Conservation (phyloP, 768 basidiomycete species). For the Dioszegia hungarica region DNA sequence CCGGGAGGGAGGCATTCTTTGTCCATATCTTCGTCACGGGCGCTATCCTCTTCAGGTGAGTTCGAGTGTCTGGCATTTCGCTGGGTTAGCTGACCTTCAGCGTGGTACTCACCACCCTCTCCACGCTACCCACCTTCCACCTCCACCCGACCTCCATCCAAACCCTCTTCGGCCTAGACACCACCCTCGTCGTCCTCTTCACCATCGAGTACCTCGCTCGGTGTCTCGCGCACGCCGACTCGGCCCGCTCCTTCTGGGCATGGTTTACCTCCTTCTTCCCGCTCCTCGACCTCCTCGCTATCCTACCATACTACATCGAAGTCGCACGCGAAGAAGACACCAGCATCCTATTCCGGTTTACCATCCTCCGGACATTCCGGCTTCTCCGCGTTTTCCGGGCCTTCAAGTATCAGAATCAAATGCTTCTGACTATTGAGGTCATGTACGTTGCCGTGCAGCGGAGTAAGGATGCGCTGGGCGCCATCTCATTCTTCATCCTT, state of each 20-base stretch:
- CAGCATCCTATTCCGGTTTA: constrained; percentile 81
- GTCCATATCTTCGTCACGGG: constrained; percentile 67
- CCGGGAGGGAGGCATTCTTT: constrained; percentile 69
- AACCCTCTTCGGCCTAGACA: constrained; percentile 84
- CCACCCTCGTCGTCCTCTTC: constrained; percentile 74
- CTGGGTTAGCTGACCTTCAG: constrained; percentile 16
- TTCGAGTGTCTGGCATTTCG: not conserved
- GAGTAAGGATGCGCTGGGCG: constrained; percentile 79
- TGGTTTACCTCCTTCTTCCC: constrained; percentile 62
- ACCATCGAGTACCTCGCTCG: constrained; percentile 64
- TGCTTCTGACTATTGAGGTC: constrained; percentile 55
- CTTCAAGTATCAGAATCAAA: constrained; percentile 61
- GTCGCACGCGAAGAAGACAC: constrained; percentile 78
- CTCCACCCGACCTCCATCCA: constrained; percentile 56
- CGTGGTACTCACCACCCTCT: constrained; percentile 46
- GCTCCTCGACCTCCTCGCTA: constrained; percentile 76
- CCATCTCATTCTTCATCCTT: constrained; percentile 79
- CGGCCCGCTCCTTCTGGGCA: constrained; percentile 55
- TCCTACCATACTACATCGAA: constrained; percentile 85
- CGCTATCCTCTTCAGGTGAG: constrained; percentile 59
- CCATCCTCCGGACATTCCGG: constrained; percentile 83
- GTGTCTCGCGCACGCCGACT: constrained; percentile 63
- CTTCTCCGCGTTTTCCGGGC: constrained; percentile 82
- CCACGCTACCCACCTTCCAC: constrained; percentile 49
- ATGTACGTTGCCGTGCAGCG: constrained; percentile 85